These are phyloP conservation scores for Paramarasmius palmivorus DNA, from an alignment of 1,284 basidiomycete genomes.

Conservation along the genomic window DNA sequence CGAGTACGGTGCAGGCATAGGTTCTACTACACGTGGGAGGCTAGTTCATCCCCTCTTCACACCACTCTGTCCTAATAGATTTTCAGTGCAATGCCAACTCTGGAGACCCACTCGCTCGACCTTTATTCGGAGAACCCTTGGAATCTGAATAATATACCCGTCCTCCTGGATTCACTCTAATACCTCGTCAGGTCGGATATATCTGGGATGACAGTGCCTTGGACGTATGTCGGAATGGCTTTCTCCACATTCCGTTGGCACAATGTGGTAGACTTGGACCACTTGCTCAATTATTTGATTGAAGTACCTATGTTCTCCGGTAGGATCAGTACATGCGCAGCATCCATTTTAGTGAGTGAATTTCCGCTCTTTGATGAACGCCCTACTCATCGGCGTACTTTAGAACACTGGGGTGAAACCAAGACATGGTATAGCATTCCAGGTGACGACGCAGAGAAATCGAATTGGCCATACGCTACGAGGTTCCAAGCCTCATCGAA, in stretches of 20 bases:
- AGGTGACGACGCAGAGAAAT: constrained; percentile 91
- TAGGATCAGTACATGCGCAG: constrained; percentile 98
- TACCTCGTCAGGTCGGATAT: constrained; percentile 98
- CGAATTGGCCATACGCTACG: constrained; percentile 91
- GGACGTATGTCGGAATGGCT: constrained; percentile 99
- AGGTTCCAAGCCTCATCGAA: constrained; percentile 98
- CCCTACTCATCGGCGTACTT: constrained; percentile 15
- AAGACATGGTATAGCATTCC: constrained; percentile 99
- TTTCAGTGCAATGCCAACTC: constrained; percentile 87
- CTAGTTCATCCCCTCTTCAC: constrained; percentile 32
- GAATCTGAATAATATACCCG: constrained; percentile 98
- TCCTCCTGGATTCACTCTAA: constrained; percentile 83
- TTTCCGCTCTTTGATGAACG: constrained; percentile 19
- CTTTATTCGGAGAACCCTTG: constrained; percentile 90
- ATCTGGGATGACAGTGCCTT: constrained; percentile 99
- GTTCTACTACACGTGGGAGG: constrained; percentile 97
- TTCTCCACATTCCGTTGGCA: constrained; percentile 99
- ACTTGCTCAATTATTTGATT: constrained; percentile 10
- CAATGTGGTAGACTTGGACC: constrained; percentile 73
- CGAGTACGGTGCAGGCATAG: constrained; percentile 98
- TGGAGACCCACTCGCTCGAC: constrained; percentile 90
- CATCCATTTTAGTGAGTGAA: constrained; percentile 84
- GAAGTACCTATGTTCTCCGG: constrained; percentile 17
- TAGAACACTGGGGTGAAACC: constrained; percentile 99
- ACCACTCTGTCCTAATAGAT: not conserved